Conservation (phyloP, 2,329 filamentous ascomycete genomes). For the Aspergillus fumigatus region DNA sequence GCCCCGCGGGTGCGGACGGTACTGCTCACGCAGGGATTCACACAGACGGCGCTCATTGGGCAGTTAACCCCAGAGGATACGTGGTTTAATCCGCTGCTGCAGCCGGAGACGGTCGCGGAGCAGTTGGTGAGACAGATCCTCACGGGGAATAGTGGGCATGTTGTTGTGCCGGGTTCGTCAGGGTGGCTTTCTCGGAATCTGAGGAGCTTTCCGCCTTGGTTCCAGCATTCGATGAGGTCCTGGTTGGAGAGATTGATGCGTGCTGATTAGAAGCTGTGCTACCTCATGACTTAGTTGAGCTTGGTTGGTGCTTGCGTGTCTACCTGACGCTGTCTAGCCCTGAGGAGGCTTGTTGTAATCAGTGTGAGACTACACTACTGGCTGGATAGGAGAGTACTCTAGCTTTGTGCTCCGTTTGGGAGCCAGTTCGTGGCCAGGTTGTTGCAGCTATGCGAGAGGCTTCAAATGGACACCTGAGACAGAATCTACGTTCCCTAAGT, state of each 20-base stretch:
- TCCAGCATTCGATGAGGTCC: constrained; percentile 51
- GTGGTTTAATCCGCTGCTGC: constrained; percentile 52
- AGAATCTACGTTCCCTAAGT: neutral
- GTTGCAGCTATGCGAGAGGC: too few species aligned
- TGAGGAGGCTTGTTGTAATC: too few species aligned
- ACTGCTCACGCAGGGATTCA: constrained; percentile 61
- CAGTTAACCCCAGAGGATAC: constrained; percentile 50
- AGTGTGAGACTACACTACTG: too few species aligned
- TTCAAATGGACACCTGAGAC: neutral
- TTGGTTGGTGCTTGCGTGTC: neutral
- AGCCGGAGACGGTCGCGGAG: constrained; percentile 61
- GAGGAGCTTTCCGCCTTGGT: constrained; percentile 59
- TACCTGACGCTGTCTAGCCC: neutral
- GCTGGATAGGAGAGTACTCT: too few species aligned
- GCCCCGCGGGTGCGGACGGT: constrained; percentile 60
- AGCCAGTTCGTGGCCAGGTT: too few species aligned
- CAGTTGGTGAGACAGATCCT: constrained; percentile 58
- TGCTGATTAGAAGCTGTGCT: constrained; percentile 3
- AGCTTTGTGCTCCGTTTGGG: too few species aligned
- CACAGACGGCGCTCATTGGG: constrained; percentile 56
- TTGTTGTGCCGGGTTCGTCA: constrained; percentile 50
- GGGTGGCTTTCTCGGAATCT: constrained; percentile 40
- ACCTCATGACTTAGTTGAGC: too few species aligned
- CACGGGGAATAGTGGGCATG: constrained; percentile 52
- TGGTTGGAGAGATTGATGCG: constrained; percentile 26